These are phyloP conservation scores for Ceratorhiza oryzae-sativae DNA, from an alignment of 1,284 basidiomycete species.

Conservation along the genomic window DNA sequence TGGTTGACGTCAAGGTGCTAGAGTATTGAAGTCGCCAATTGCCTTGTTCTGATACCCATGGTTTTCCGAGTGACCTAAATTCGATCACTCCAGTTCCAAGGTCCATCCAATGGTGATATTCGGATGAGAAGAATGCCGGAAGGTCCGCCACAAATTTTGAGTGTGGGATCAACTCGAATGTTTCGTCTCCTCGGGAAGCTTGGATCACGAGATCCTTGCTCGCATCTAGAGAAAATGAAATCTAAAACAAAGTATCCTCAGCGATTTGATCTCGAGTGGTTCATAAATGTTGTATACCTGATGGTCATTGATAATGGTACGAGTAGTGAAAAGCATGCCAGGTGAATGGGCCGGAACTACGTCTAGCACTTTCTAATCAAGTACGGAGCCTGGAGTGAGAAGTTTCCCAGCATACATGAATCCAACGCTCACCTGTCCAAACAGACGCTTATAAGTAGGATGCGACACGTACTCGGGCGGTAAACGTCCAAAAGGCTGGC, in stretches of 20 bases:
- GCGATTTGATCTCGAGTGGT: too few species aligned
- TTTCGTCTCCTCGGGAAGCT: background rate
- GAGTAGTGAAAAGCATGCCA: slow-evolving; percentile 52
- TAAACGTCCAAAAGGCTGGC: slow-evolving; percentile 53
- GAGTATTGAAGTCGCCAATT: slow-evolving; percentile 27
- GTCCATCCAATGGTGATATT: slow-evolving; percentile 36
- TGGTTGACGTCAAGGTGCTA: too few species aligned
- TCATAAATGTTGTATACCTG: slow-evolving; percentile 42
- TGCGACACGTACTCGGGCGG: slow-evolving; percentile 51
- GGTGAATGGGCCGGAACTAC: slow-evolving; percentile 51
- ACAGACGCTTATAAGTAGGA: slow-evolving; percentile 50
- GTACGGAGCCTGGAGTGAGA: too few species aligned
- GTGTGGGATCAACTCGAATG: slow-evolving; percentile 31
- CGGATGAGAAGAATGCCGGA: slow-evolving; percentile 10
- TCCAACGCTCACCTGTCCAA: slow-evolving; percentile 47
- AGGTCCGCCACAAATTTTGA: slow-evolving; percentile 6
- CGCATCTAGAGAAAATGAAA: background rate
- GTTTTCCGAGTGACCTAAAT: slow-evolving; percentile 7
- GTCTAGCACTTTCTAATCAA: slow-evolving; percentile 51
- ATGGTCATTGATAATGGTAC: too few species aligned
- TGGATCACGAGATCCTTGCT: background rate
- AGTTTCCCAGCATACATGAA: too few species aligned
- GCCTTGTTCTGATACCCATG: background rate
- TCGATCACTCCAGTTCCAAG: background rate
- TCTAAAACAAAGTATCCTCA: background rate